phyloP scores from a whole-genome alignment of 2,329 filamentous ascomycete species.

The Pseudocercospora eumusae region DNA sequence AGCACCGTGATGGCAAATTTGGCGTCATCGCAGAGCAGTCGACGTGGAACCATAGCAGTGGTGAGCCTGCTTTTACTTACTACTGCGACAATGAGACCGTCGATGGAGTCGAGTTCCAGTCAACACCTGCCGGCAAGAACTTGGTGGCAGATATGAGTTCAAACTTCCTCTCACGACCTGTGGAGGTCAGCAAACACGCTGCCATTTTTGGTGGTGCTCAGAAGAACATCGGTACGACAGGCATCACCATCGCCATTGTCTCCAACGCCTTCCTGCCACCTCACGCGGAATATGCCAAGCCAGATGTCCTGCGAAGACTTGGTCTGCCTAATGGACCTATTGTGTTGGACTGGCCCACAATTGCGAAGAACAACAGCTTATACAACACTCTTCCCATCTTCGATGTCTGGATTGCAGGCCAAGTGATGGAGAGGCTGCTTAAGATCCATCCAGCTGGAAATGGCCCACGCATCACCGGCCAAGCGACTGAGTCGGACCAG shows the following conservation, averaged over 20 bases:
- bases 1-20: constrained; percentile 71
- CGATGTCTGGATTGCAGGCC: constrained; percentile 86
- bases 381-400: constrained; percentile 98
- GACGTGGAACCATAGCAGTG: constrained; percentile 67
- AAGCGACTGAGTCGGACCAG: constrained; percentile 69
- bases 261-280: constrained; percentile 78
- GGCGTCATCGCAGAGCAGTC: constrained; percentile 77
- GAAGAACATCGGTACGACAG: constrained; percentile 87
- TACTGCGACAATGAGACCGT: constrained; percentile 94
- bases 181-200: constrained; percentile 77
- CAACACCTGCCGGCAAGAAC: constrained; percentile 67
- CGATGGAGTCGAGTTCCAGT: constrained; percentile 86
- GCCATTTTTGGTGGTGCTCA: constrained; percentile 89
- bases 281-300: constrained; percentile 62
- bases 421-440: constrained; percentile 78
- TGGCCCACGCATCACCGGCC: constrained; percentile 69
- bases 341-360: constrained; percentile 78
- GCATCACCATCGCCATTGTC: constrained; percentile 82
- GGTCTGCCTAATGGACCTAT: constrained; percentile 76
- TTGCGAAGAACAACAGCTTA: constrained; percentile 89
- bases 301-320: constrained; percentile 70
- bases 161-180: constrained; percentile 80
- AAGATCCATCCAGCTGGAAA: constrained; percentile 49
- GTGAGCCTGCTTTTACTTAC: constrained; percentile 73
- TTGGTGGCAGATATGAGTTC: constrained; percentile 93